These are phyloP conservation scores for Trichoderma sp. DNA, from an alignment of 2,329 filamentous ascomycete genomes.

Conservation along the genomic window DNA sequence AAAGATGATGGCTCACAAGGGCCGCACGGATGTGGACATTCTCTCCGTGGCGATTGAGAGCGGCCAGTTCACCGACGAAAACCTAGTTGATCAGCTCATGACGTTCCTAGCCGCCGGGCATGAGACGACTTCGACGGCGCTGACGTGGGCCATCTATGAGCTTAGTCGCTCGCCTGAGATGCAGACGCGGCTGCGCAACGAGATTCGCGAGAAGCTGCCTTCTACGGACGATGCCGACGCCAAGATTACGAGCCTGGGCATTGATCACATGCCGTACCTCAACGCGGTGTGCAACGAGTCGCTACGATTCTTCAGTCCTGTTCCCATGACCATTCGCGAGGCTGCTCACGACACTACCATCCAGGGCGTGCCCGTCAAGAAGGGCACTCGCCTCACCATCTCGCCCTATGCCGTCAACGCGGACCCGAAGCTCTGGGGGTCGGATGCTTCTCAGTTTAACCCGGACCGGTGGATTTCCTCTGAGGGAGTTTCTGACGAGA, in stretches of 20 bases:
- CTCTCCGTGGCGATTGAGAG: constrained; percentile 77
- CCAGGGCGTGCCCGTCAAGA: constrained; percentile 64
- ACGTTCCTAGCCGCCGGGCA: constrained; percentile 83
- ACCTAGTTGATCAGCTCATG: constrained; percentile 87
- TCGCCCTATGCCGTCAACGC: constrained; percentile 69
- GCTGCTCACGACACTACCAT: constrained; percentile 66
- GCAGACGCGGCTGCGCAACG: constrained; percentile 66
- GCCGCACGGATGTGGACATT: constrained; percentile 66
- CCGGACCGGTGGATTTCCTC: constrained; percentile 72
- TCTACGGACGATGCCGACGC: constrained; percentile 40
- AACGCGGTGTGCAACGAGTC: constrained; percentile 78
- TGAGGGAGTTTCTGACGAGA: constrained; percentile 33
- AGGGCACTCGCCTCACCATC: constrained; percentile 69
- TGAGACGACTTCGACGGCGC: constrained; percentile 73
- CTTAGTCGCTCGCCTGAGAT: constrained; percentile 66
- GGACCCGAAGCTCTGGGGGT: constrained; percentile 70
- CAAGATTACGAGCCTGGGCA: constrained; percentile 47
- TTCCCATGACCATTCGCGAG: constrained; percentile 69
- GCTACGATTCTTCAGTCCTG: constrained; percentile 71
- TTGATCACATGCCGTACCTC: constrained; percentile 77
- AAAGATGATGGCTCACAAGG: constrained; percentile 47
- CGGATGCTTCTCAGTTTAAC: constrained; percentile 72
- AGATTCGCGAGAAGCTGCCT: constrained; percentile 65
- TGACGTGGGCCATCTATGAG: constrained; percentile 75
- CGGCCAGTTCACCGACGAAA: constrained; percentile 73